Percentiles rank a stretch among this genome's conserved stretches.
phyloP scores from a whole-genome alignment of 139 green algal species.

The Chlorella vulgaris region DNA sequence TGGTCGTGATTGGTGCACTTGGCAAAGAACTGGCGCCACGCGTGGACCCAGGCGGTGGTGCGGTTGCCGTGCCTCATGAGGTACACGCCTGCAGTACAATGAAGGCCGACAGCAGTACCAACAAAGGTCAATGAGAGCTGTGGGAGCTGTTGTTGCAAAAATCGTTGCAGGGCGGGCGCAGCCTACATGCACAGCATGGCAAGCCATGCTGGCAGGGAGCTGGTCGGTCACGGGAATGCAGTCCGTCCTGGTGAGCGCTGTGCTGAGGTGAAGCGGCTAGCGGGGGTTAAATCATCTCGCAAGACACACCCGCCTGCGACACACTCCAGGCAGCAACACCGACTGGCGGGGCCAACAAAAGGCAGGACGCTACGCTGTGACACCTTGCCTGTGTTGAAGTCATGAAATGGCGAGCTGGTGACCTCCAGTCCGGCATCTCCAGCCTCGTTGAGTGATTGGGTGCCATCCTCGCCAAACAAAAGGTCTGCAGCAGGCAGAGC shows the following conservation, averaged over 20 bases:
- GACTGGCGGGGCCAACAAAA: too few relatives aligned
- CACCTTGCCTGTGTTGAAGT: not conserved
- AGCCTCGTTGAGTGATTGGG: not conserved
- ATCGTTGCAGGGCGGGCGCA: too few relatives aligned
- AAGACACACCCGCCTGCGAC: not conserved
- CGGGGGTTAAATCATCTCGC: not conserved
- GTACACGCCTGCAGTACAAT: constrained; percentile 13
- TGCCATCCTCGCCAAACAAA: not conserved
- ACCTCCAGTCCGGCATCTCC: not conserved
- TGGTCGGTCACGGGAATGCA: too few relatives aligned
- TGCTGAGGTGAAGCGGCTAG: not conserved
- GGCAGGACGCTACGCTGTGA: not conserved
- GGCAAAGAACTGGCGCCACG: not conserved
- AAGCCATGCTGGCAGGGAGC: not conserved
- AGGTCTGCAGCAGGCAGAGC: not conserved
- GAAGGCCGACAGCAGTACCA: not conserved
- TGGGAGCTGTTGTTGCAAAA: too few relatives aligned
- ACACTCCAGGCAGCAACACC: not conserved
- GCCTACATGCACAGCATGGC: constrained; percentile 1
- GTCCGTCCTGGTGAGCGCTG: too few relatives aligned
- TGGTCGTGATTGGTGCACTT: constrained; percentile 4
- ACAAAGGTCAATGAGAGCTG: not conserved
- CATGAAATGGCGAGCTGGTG: not conserved
- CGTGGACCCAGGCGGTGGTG: constrained; percentile 1
- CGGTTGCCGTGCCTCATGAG: not conserved